Percentiles rank a stretch among this genome's conserved stretches.
These are phyloP conservation scores for Cordia subcordata DNA, from an alignment of 257 asterid genomes.

Conservation along the genomic window DNA sequence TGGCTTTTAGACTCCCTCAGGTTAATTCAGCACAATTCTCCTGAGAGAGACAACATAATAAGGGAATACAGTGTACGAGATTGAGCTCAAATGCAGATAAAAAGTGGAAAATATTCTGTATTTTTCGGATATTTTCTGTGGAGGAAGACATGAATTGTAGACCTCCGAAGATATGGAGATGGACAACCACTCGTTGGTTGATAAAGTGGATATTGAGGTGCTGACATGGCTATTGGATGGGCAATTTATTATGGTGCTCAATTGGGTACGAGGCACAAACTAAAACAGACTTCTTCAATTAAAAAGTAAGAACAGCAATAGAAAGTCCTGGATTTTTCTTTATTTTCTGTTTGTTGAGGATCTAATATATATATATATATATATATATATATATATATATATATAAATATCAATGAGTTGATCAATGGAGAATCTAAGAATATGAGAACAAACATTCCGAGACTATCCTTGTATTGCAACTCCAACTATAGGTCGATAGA, in stretches of 20 bases:
- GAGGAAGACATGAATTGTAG: constrained; percentile 1
- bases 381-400: no score
- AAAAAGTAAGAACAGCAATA: no score
- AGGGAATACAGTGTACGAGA: background rate
- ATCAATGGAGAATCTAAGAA: no score
- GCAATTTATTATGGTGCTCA: constrained; percentile 31
- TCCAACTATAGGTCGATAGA: no score
- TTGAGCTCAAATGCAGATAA: background rate
- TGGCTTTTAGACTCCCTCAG: constrained; percentile 8
- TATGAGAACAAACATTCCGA: no score
- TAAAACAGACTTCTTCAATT: background rate
- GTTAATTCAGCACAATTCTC: background rate
- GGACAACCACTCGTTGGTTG: constrained; percentile 44
- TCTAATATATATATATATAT: no score
- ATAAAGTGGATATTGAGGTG: constrained; percentile 45
- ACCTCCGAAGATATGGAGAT: constrained; percentile 3
- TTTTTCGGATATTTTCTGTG: background rate
- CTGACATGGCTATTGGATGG: constrained; percentile 43
- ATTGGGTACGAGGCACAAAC: constrained; percentile 24
- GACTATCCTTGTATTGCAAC: no score
- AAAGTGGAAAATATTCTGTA: background rate
- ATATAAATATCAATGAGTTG: no score
- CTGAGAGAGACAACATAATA: background rate
- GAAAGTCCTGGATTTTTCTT: no score
- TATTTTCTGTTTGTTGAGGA: no score